Base-by-base conservation (phyloP, 345 rosid genomes). In the Kandelia obovata region DNA sequence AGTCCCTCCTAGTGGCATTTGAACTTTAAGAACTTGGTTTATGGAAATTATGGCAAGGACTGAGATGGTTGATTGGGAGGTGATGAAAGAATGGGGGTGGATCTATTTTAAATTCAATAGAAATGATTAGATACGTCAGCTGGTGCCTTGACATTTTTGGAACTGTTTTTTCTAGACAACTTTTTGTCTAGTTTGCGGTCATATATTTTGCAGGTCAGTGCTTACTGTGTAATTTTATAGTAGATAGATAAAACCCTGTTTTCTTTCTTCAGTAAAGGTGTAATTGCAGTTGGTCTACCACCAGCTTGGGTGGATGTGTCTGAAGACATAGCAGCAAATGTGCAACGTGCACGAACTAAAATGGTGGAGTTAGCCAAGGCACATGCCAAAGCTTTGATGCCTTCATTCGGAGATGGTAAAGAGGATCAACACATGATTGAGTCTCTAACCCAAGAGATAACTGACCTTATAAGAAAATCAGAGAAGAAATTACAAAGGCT, bases 281-380 rank as follows among this genome's bases (percentile, higher is more conserved):
- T 87, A 64, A 61, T 81, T 68, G 82, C 96, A 53, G 86, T 89
- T 57, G 94, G 98, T 66, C 77, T 96, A 66, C 99, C 97, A 10
- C 99, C 98, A 35, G 89, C 87, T 76, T 92, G 98, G 99, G 98
- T 96, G 63, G 96, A 90, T 84, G 86, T 90, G 26, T 92, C 99
- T 13, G 97, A 92, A 84, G 99, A 90, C 74, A 87, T 96, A 69
- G 87, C 94, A 2, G 85, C 79, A 39, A 80, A 92, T 73, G 88
- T 92, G 81, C 96, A 90, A 68, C 90, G 80, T 27, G 96, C 89
- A 51, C 82, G 80, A 59, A 76, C 72, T 8, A 92, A 86, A 83
- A 90, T 89, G 98, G 82, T 70, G 3, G 98, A 90, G 75, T 63
- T 96, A 77, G 84, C 92, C 26, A 96, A 84, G 77, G 95, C 96